Conservation (phyloP, 352 stramenopile species). For the Pythium phragmitis region DNA sequence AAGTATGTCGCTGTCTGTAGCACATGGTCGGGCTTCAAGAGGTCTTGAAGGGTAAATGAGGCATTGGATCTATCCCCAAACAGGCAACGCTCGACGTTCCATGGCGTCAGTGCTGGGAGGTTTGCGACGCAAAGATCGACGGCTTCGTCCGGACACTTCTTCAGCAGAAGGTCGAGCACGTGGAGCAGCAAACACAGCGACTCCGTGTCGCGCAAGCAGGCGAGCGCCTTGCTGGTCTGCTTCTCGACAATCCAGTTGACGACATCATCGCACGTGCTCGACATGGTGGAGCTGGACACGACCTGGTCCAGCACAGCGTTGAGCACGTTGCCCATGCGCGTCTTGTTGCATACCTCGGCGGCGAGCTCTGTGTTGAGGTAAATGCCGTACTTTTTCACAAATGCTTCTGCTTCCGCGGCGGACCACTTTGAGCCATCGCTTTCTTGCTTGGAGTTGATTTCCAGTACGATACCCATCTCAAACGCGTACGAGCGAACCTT, state of each 20-base stretch:
- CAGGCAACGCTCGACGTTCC: constrained; percentile 79
- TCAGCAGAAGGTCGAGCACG: constrained; percentile 76
- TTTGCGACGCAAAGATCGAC: constrained; percentile 71
- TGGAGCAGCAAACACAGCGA: constrained; percentile 79
- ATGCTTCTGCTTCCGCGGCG: constrained; percentile 55
- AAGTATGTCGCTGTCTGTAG: constrained; percentile 69
- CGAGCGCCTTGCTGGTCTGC: constrained; percentile 45
- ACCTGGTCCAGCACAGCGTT: constrained; percentile 75
- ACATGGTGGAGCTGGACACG: constrained; percentile 79
- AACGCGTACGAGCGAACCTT: constrained; percentile 46
- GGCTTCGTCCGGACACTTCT: constrained; percentile 68
- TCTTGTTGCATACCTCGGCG: constrained; percentile 76
- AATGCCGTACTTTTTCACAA: constrained; percentile 79
- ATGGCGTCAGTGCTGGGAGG: constrained; percentile 71
- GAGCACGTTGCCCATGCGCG: constrained; percentile 57
- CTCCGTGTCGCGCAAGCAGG: constrained; percentile 46
- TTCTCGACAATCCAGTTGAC: constrained; percentile 78
- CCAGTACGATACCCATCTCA: constrained; percentile 54
- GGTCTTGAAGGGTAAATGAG: constrained; percentile 24
- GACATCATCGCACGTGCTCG: constrained; percentile 70
- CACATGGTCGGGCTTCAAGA: constrained; percentile 40
- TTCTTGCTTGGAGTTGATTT: constrained; percentile 4
- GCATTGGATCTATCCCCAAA: constrained; percentile 59
- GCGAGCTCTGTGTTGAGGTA: constrained; percentile 85
- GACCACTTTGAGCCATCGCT: constrained; percentile 29